Evolutionary conservation across 192 early-diverging fungal genomes (phyloP).

Genomic region (Backusella morwellensis): DNA sequence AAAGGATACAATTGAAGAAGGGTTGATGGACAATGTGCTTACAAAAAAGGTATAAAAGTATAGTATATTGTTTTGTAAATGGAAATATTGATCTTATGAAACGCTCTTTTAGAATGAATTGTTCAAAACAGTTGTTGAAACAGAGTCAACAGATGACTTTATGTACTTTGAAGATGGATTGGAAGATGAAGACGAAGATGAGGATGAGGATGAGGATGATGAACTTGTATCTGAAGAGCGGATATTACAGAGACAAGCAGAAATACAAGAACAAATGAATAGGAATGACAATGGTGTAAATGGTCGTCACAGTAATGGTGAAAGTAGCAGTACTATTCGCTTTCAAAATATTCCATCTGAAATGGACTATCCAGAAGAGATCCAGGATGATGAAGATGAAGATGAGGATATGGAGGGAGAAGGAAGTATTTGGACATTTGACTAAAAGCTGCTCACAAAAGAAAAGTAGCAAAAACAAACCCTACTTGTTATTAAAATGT

Average conservation of each 20-base stretch:
- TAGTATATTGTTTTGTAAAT: neutral
- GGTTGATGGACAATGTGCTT: conserved; percentile 21
- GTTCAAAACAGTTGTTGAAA: neutral
- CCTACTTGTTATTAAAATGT: neutral
- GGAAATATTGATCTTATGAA: neutral
- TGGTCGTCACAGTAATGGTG: neutral
- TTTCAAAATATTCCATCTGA: neutral
- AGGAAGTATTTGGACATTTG: neutral
- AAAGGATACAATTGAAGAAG: conserved; percentile 27
- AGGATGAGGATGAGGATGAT: neutral
- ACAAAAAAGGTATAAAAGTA: conserved; percentile 14
- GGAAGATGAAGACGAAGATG: neutral
- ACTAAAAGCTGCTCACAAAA: neutral
- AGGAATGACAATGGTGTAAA: neutral
- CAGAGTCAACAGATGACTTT: neutral
- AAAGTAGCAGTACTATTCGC: neutral
- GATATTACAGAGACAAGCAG: neutral
- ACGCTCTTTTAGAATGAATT: neutral
- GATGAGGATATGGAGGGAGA: neutral
- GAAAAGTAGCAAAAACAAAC: neutral
- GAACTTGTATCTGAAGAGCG: neutral
- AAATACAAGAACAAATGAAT: neutral
- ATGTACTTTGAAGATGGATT: neutral
- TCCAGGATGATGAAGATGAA: neutral
- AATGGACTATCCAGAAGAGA: neutral